Evolutionary conservation across 2,329 filamentous ascomycete genomes (phyloP).

Genomic region (Didymosphaeria variabile): DNA sequence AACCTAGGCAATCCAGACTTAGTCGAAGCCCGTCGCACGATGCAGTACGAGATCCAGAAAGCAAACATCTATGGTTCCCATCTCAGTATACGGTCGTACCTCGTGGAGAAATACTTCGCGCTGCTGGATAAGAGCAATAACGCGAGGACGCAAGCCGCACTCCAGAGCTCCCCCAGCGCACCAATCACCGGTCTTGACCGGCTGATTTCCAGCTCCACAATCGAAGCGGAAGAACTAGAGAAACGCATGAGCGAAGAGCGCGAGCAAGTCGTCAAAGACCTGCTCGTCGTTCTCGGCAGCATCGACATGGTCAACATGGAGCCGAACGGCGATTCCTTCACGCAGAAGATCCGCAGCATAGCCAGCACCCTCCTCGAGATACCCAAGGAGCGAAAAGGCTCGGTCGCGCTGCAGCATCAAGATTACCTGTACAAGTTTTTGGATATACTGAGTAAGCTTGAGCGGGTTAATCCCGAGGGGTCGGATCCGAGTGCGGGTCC

Average conservation of each 20-base stretch:
- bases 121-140: constrained; percentile 70
- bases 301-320: constrained; percentile 89
- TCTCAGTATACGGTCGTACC: constrained; percentile 81
- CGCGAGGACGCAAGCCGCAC: constrained; percentile 56
- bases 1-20: constrained; percentile 37
- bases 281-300: constrained; percentile 76
- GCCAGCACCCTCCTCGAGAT: constrained; percentile 79
- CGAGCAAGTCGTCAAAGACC: constrained; percentile 81
- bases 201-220: constrained; percentile 28
- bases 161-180: constrained; percentile 39
- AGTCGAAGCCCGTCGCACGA: constrained; percentile 52
- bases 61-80: constrained; percentile 88
- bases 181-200: constrained; percentile 42
- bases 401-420: constrained; percentile 68
- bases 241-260: constrained; percentile 77
- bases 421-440: constrained; percentile 77
- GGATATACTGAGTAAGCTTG: constrained; percentile 77
- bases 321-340: constrained; percentile 71
- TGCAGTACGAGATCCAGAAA: constrained; percentile 91
- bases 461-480: constrained; percentile 65
- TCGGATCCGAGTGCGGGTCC: constrained; percentile 39
- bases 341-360: constrained; percentile 85
- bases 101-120: constrained; percentile 86
- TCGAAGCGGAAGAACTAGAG: constrained; percentile 59
- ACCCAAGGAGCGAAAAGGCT: constrained; percentile 62